Conservation (phyloP, 768 basidiomycete genomes). For the Russula sp. region DNA sequence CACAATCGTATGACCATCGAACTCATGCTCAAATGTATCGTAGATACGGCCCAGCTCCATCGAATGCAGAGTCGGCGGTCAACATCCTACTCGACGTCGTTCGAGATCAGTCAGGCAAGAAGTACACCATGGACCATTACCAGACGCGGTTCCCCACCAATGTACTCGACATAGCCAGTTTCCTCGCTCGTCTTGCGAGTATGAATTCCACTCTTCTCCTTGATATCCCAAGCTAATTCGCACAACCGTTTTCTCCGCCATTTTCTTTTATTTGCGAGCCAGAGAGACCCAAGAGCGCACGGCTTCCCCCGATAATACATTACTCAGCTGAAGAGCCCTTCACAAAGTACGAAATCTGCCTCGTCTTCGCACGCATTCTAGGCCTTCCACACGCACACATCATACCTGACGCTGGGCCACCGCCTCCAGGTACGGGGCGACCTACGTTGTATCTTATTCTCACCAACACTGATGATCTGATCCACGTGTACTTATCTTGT, state of each 20-base stretch:
- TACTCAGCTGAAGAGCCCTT: constrained; percentile 79
- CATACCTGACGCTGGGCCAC: constrained; percentile 64
- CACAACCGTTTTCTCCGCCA: too few relatives aligned
- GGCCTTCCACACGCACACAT: constrained; percentile 71
- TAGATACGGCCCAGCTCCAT: constrained; percentile 84
- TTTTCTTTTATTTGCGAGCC: neutral
- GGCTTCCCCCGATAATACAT: constrained; percentile 74
- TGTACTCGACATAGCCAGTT: constrained; percentile 79
- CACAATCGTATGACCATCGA: constrained; percentile 6
- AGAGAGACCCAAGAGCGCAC: constrained; percentile 39
- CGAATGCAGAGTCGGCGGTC: constrained; percentile 84
- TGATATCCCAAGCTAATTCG: neutral
- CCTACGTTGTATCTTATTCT: neutral
- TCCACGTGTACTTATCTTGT: neutral
- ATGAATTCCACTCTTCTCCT: constrained; percentile 29
- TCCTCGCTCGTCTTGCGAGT: constrained; percentile 77
- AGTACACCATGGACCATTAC: constrained; percentile 94
- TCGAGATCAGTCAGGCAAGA: constrained; percentile 79
- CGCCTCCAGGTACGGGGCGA: constrained; percentile 34
- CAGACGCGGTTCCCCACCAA: constrained; percentile 93
- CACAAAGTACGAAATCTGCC: constrained; percentile 93
- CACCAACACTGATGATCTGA: neutral
- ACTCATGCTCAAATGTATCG: constrained; percentile 6
- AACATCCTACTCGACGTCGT: constrained; percentile 88
- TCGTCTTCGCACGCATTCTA: constrained; percentile 71